phyloP scores from a whole-genome alignment of 768 basidiomycete genomes.

The Kwoniella sp. region DNA sequence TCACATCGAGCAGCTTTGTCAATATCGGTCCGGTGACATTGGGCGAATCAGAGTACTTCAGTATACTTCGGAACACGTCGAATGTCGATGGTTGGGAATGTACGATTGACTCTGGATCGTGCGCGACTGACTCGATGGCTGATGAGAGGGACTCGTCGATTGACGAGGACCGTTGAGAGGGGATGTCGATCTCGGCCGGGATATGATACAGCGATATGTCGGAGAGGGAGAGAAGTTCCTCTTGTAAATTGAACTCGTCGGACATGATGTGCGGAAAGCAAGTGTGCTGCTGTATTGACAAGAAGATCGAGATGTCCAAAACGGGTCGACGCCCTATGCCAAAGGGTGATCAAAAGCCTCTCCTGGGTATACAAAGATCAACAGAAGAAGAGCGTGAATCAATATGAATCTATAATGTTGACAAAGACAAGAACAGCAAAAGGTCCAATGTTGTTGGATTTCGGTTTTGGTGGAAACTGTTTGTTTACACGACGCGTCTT shows the following conservation, averaged over 20 bases:
- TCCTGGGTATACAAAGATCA: background rate
- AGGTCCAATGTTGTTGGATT: background rate
- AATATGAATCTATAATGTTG: no score
- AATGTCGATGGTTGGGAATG: conserved; percentile 66
- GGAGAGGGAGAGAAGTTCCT: conserved; percentile 70
- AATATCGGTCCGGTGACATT: conserved; percentile 62
- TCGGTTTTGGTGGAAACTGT: background rate
- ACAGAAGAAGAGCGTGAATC: background rate
- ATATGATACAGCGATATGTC: conserved; percentile 69
- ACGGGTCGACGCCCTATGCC: background rate
- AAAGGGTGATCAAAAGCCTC: background rate
- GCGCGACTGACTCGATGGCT: conserved; percentile 79
- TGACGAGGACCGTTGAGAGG: conserved; percentile 59
- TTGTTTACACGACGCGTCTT: conserved; percentile 33
- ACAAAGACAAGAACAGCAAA: background rate
- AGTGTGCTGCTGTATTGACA: background rate
- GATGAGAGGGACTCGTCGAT: conserved; percentile 60
- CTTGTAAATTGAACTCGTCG: conserved; percentile 71
- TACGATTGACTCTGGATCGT: conserved; percentile 71
- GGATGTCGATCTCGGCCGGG: conserved; percentile 68
- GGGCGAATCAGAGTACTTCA: conserved; percentile 62
- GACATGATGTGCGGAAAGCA: conserved; percentile 27
- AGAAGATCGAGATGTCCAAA: background rate
- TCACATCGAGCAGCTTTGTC: conserved; percentile 84
- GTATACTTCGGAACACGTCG: conserved; percentile 76